Percentiles rank a stretch among this genome's conserved stretches.
Evolutionary conservation across 192 early-diverging fungal genomes (phyloP).

Genomic region (Backusella macrospora): DNA sequence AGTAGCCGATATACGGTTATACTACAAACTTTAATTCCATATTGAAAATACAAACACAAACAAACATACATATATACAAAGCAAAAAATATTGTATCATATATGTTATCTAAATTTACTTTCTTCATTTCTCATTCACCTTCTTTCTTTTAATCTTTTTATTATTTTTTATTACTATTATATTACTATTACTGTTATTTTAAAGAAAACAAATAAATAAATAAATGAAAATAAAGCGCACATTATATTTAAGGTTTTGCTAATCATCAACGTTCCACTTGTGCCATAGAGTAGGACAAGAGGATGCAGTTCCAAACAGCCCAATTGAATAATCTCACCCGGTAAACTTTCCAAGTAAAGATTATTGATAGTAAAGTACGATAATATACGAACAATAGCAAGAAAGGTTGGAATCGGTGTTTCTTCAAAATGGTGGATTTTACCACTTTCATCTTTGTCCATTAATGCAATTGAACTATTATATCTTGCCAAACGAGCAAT

Average conservation of each 20-base stretch:
- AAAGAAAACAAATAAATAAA: background rate
- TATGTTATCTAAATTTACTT: too few relatives aligned
- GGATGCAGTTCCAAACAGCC: slow-evolving; percentile 73
- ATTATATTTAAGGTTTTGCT: slow-evolving; percentile 64
- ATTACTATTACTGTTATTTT: background rate
- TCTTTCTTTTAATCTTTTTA: background rate
- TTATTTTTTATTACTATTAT: background rate
- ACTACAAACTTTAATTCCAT: too few relatives aligned
- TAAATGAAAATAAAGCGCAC: background rate
- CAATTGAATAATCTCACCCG: slow-evolving; percentile 24
- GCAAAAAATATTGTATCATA: too few relatives aligned
- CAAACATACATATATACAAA: too few relatives aligned
- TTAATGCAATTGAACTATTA: slow-evolving; percentile 78
- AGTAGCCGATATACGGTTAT: background rate
- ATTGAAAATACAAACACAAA: too few relatives aligned
- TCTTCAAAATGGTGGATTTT: slow-evolving; percentile 87
- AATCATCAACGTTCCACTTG: slow-evolving; percentile 80
- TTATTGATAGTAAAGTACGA: slow-evolving; percentile 53
- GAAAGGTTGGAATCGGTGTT: slow-evolving; percentile 81
- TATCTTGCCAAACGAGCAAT: slow-evolving; percentile 81
- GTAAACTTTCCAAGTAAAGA: slow-evolving; percentile 18
- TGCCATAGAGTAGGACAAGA: slow-evolving; percentile 68
- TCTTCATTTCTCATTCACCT: background rate
- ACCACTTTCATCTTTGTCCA: slow-evolving; percentile 71
- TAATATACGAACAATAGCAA: slow-evolving; percentile 65